A percentile compares a stretch with the other conserved stretches of the same genome.
phyloP scores from a whole-genome alignment of 257 asterid species.

The Fraxinus anomala region DNA sequence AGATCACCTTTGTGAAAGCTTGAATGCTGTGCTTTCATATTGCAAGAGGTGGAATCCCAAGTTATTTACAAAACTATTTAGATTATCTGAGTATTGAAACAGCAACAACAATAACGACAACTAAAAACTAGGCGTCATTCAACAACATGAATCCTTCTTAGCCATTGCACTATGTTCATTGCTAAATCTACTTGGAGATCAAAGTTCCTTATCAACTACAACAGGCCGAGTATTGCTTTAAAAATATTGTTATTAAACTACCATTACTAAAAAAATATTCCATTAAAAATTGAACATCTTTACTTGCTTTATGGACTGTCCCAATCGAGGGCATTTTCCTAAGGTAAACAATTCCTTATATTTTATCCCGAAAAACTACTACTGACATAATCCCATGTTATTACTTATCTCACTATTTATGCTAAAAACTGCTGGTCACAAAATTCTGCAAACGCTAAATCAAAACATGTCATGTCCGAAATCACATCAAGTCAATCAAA shows the following conservation, averaged over 20 bases:
- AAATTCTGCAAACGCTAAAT: not conserved
- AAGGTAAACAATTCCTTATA: not conserved
- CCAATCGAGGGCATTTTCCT: not conserved
- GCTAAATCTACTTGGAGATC: not conserved
- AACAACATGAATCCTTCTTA: not conserved
- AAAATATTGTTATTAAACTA: not conserved
- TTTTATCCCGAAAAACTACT: not conserved
- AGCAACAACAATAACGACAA: too few relatives aligned
- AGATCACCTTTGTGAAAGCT: not conserved
- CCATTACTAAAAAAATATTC: not conserved
- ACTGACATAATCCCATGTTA: not conserved
- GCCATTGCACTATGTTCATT: not conserved
- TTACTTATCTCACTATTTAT: not conserved
- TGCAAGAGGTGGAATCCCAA: not conserved
- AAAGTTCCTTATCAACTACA: not conserved
- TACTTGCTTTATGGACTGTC: not conserved
- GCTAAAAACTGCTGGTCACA: not conserved
- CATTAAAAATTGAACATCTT: constrained; percentile 4
- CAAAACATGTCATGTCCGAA: constrained; percentile 5
- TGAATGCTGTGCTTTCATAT: not conserved
- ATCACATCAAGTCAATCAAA: not conserved
- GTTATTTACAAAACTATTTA: not conserved
- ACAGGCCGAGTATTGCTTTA: not conserved
- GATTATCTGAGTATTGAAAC: not conserved
- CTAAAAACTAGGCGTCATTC: not conserved